Evolutionary conservation across 116 monocot genomes (phyloP).

Genomic region (Phalaenopsis hybrid): DNA sequence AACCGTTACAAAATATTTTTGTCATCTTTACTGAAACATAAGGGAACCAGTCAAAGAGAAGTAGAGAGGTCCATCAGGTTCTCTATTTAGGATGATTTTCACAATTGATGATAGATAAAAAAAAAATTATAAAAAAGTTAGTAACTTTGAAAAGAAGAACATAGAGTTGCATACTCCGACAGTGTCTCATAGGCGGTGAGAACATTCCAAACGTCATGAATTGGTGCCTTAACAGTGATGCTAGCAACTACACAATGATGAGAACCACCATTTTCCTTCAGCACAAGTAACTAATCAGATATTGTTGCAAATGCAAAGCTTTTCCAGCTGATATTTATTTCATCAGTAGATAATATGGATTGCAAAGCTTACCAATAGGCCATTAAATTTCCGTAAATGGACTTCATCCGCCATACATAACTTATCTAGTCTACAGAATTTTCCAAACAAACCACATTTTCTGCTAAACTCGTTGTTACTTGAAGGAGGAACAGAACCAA

Average conservation of each 20-base stretch:
- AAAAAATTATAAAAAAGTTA: neutral
- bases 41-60: neutral
- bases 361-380: slow-evolving; percentile 64
- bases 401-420: slow-evolving; percentile 94
- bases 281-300: slow-evolving; percentile 26
- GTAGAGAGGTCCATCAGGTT: neutral
- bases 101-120: neutral
- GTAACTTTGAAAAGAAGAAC: neutral
- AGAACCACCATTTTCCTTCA: slow-evolving; percentile 91
- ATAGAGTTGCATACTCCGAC: slow-evolving; percentile 57
- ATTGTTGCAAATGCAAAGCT: neutral
- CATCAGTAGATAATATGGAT: slow-evolving; percentile 5
- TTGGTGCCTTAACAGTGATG: slow-evolving; percentile 92
- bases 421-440: slow-evolving; percentile 72
- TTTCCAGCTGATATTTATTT: slow-evolving; percentile 13
- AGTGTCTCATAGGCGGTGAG: slow-evolving; percentile 82
- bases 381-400: slow-evolving; percentile 95
- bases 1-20: neutral
- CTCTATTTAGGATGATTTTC: neutral
- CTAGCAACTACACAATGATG: slow-evolving; percentile 86
- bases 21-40: neutral
- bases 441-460: slow-evolving; percentile 83
- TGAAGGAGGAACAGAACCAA: slow-evolving; percentile 17
- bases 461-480: slow-evolving; percentile 33
- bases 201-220: slow-evolving; percentile 83